These are phyloP conservation scores for Fusarium sp. DNA, from an alignment of 2,329 filamentous ascomycete genomes.

Conservation along the genomic window DNA sequence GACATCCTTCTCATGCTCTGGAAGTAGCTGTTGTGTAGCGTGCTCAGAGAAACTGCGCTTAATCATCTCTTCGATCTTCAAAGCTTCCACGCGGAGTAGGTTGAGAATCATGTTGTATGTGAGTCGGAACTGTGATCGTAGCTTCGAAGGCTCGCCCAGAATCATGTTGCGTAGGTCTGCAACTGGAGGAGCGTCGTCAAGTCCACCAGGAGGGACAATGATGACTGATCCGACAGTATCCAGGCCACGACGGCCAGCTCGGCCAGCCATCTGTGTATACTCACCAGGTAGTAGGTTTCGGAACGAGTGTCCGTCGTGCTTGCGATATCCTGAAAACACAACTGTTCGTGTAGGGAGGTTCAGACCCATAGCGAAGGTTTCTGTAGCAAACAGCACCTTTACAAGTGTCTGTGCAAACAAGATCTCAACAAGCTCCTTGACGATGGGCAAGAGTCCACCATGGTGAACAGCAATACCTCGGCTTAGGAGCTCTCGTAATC, in stretches of 20 bases:
- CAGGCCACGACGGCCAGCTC: slow-evolving; percentile 91
- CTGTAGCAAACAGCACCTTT: slow-evolving; percentile 96
- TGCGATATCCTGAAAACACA: slow-evolving; percentile 96
- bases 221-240: slow-evolving; percentile 95
- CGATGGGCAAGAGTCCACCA: slow-evolving; percentile 92
- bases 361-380: slow-evolving; percentile 98
- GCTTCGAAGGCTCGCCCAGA: slow-evolving; percentile 92
- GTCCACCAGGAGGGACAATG: slow-evolving; percentile 83
- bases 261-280: slow-evolving; percentile 98
- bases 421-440: slow-evolving; percentile 98
- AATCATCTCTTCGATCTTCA: slow-evolving; percentile 99
- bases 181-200: slow-evolving; percentile 89
- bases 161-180: slow-evolving; percentile 92
- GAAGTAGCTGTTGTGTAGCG: slow-evolving; percentile 91
- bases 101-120: slow-evolving; percentile 99
- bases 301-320: slow-evolving; percentile 94
- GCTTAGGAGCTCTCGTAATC: slow-evolving; percentile 85
- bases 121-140: slow-evolving; percentile 93
- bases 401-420: slow-evolving; percentile 94
- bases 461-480: slow-evolving; percentile 97
- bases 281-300: slow-evolving; percentile 92
- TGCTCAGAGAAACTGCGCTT: slow-evolving; percentile 99
- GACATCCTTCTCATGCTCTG: slow-evolving; percentile 95
- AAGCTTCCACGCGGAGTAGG: slow-evolving; percentile 89
- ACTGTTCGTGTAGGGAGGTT: slow-evolving; percentile 96